Percentiles rank a stretch among this genome's conserved stretches.
Evolutionary conservation across 2,329 filamentous ascomycete genomes (phyloP).

Genomic region (Orbilia ellipsospora): DNA sequence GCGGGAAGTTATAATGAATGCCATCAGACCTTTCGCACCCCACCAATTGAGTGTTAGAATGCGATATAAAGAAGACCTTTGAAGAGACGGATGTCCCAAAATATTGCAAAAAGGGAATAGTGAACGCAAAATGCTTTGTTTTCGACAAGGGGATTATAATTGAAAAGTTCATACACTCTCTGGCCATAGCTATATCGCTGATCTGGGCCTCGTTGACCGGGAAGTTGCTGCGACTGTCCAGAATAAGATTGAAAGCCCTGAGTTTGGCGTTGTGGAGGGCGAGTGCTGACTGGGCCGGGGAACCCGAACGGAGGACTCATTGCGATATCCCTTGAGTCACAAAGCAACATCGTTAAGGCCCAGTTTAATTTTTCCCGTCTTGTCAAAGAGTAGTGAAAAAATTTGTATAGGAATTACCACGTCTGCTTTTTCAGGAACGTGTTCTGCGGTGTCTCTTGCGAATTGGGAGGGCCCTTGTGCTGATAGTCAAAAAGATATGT

Average conservation of each 20-base stretch:
- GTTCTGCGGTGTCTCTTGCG: conserved; percentile 33
- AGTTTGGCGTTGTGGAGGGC: conserved; percentile 34
- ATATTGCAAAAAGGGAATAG: not conserved
- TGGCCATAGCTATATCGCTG: conserved; percentile 48
- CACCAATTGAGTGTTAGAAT: conserved; percentile 43
- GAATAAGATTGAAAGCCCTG: conserved; percentile 29
- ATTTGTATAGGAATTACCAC: conserved; percentile 51
- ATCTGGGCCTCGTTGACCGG: conserved; percentile 29
- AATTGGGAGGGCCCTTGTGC: conserved; percentile 34
- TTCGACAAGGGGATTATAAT: conserved; percentile 1
- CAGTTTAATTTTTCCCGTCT: conserved; percentile 39
- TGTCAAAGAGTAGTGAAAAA: conserved; percentile 45
- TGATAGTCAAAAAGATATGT: conserved; percentile 10
- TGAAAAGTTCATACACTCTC: conserved; percentile 45
- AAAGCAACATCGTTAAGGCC: conserved; percentile 56
- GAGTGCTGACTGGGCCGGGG: conserved; percentile 35
- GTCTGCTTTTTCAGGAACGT: conserved; percentile 35
- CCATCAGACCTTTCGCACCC: conserved; percentile 52
- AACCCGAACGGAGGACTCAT: conserved; percentile 53
- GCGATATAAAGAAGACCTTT: not conserved
- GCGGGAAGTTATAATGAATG: conserved; percentile 36
- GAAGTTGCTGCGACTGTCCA: conserved; percentile 34
- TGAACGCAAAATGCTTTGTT: no score
- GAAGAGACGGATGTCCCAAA: not conserved
- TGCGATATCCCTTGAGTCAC: conserved; percentile 55